These are phyloP conservation scores for Colletotrichum sp. DNA, from an alignment of 2,329 filamentous ascomycete species.

Conservation along the genomic window DNA sequence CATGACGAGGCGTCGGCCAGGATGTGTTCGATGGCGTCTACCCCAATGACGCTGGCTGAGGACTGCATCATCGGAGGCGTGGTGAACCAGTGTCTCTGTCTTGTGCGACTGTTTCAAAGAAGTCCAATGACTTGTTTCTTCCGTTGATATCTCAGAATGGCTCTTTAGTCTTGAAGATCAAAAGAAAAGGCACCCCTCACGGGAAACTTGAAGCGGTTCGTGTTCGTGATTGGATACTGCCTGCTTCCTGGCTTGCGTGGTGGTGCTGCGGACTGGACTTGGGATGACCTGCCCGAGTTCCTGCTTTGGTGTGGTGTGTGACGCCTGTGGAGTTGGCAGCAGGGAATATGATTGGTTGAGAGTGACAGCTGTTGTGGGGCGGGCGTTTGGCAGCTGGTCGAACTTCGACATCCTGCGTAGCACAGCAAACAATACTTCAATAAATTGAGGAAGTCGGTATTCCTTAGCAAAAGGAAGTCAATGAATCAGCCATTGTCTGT, in stretches of 20 bases:
- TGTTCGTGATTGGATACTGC: background rate
- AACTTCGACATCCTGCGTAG: background rate
- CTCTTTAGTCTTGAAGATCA: background rate
- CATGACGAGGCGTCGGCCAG: slow-evolving; percentile 3
- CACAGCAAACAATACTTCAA: background rate
- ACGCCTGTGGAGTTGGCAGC: background rate
- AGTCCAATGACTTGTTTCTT: background rate
- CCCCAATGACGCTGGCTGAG: background rate
- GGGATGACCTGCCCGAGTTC: background rate
- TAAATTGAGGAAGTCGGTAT: background rate
- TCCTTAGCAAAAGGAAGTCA: background rate
- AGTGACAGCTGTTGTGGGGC: background rate
- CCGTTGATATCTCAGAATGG: background rate
- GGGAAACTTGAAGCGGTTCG: background rate
- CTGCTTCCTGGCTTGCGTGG: background rate
- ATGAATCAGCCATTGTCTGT: rapidly evolving
- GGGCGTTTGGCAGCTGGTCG: background rate
- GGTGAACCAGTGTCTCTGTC: background rate
- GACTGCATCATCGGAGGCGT: slow-evolving; percentile 1
- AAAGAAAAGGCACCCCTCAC: background rate
- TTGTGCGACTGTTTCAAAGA: background rate
- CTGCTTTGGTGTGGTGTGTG: background rate
- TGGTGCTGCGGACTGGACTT: background rate
- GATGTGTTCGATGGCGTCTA: background rate
- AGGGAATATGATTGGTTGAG: background rate